Conservation (phyloP, 2,329 filamentous ascomycete species). For the Claviceps purpurea region DNA sequence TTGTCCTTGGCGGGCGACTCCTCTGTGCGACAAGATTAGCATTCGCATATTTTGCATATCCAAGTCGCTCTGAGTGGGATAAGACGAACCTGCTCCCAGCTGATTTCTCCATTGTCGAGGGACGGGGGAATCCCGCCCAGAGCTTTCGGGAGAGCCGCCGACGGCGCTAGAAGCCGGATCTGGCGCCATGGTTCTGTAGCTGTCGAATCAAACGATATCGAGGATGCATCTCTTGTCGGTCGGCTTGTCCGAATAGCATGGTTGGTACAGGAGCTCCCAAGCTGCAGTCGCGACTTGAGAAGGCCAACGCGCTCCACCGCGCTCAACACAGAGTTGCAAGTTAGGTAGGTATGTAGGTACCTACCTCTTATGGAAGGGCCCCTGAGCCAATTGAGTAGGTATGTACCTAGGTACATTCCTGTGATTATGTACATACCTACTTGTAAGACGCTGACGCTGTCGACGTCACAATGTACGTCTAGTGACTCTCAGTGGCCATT, state of each 20-base stretch:
- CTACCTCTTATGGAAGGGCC: too few species aligned
- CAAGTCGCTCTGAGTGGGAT: conserved; percentile 4
- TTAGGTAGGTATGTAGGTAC: too few species aligned
- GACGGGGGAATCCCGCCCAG: conserved; percentile 65
- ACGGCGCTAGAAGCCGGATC: conserved; percentile 43
- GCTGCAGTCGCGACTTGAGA: not conserved
- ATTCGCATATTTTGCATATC: not conserved
- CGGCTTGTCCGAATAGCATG: conserved; percentile 4
- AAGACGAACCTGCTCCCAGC: conserved; percentile 56
- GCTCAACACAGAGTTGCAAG: too few species aligned
- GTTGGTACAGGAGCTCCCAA: not conserved
- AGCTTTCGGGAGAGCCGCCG: conserved; percentile 66
- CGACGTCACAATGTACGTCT: not conserved
- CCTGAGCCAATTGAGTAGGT: too few species aligned
- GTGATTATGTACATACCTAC: too few species aligned
- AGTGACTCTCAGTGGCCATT: too few species aligned
- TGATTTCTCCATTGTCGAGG: conserved; percentile 66
- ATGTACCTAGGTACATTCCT: too few species aligned
- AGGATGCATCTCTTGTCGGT: conserved; percentile 3
- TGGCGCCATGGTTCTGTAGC: conserved; percentile 42
- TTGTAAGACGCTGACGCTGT: not conserved
- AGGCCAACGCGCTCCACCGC: too few species aligned
- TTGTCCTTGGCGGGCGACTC: conserved; percentile 47
- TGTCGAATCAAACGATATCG: conserved; percentile 9
- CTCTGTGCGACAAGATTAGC: conserved; percentile 25